Base-by-base conservation (phyloP, 129 eudicot species). In the Cynara cardunculus region DNA sequence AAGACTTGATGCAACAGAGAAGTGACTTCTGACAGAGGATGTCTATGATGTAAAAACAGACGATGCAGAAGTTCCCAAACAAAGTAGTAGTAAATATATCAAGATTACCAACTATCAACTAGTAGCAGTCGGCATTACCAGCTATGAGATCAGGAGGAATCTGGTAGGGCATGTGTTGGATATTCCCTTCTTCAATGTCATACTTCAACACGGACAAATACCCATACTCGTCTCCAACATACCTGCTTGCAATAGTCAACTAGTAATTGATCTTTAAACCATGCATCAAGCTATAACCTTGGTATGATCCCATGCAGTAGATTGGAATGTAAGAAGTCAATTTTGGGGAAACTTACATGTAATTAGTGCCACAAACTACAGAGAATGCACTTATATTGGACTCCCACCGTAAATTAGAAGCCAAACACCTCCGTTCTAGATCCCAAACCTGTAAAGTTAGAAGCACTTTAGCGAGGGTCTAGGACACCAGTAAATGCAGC, bases 221-320 rank as follows among this genome's bases (percentile, higher is more conserved):
- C 30, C 98, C 98, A 76, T 86, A 91, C 86, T 94, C 98, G 75
- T 94, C 98, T 32, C 98, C 97, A 32, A 91, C 77, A 86, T 91
- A 94, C 95, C 98, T 94, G 87, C 24, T 76, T 69, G 62, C 68
- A 80, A 64, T 49, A 41, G 53, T 39, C 73, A 71, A 53, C 49
- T 70, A 35, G 53, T 76, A 32, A 62, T 62, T 31, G 79, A 18
- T 18, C 72, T 66, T 81, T 53, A 72, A 72, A 76, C 66, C 81
- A 72, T 61, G 73, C 28, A 71, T 77, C 69, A 71, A 49, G 77
- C 30, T 73, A 65, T 73, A 76, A 64, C 69, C 24, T 37, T 59
- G 13, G 46, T 77, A 59, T 26, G 70, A 16, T 74, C 27, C 67
- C 27, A 56, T 39, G 39, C 2, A 68, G 32, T 6, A 26, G 34